Evolutionary conservation across 1,284 basidiomycete genomes (phyloP).

Genomic region (Naganishia albida): DNA sequence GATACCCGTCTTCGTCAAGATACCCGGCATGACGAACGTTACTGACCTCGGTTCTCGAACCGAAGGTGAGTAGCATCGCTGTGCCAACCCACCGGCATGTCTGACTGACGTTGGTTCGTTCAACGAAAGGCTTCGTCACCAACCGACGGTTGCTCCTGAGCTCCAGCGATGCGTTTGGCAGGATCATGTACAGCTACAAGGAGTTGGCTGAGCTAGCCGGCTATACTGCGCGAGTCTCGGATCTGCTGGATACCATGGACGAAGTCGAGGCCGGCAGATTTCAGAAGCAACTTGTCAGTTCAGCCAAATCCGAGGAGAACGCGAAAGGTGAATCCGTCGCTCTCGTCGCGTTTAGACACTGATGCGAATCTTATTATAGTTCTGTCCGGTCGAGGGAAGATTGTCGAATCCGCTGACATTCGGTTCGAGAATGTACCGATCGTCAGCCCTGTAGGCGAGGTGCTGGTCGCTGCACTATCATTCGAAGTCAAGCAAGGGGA

Average conservation of each 20-base stretch:
- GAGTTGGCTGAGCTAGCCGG: conserved; percentile 94
- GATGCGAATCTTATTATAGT: conserved; percentile 57
- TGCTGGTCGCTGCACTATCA: conserved; percentile 78
- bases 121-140: conserved; percentile 76
- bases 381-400: conserved; percentile 72
- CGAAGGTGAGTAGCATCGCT: conserved; percentile 64
- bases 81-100: not conserved
- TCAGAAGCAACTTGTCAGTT: conserved; percentile 82
- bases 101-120: conserved; percentile 5
- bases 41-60: conserved; percentile 78
- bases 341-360: not conserved
- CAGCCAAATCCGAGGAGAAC: conserved; percentile 74
- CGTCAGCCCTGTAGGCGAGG: conserved; percentile 92
- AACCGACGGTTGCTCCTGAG: conserved; percentile 83
- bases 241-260: conserved; percentile 87
- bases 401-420: conserved; percentile 79
- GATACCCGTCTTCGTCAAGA: conserved; percentile 86
- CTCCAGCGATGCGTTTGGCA: conserved; percentile 61
- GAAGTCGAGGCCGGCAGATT: conserved; percentile 83
- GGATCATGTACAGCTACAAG: conserved; percentile 90
- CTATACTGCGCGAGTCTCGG: conserved; percentile 87
- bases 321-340: conserved; percentile 63
- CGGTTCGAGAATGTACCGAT: conserved; percentile 91
- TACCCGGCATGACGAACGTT: conserved; percentile 68
- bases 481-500: conserved; percentile 90